phyloP scores from a whole-genome alignment of 768 basidiomycete species.

The Tephrocybe rancida region DNA sequence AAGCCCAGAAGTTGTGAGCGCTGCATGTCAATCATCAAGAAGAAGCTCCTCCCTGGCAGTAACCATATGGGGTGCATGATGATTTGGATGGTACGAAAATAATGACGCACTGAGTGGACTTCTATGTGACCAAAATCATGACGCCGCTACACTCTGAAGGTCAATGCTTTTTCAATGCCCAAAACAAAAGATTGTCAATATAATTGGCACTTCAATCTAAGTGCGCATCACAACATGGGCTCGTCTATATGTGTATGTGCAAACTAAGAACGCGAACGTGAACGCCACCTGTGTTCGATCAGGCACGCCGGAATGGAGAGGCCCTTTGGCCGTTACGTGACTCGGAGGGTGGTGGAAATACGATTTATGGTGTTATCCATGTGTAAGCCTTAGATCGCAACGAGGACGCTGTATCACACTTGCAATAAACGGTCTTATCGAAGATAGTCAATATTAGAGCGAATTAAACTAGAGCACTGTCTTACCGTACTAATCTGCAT shows the following conservation, averaged over 20 bases:
- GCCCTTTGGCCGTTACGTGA: not conserved
- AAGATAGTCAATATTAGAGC: too few relatives aligned
- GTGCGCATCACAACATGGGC: not conserved
- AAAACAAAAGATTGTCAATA: too few relatives aligned
- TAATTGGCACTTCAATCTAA: not conserved
- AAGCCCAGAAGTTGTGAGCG: constrained; percentile 6
- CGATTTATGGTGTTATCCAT: too few relatives aligned
- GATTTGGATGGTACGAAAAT: not conserved
- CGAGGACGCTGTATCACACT: too few relatives aligned
- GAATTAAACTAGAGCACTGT: too few relatives aligned
- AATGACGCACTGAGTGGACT: not conserved
- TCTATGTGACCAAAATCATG: not conserved
- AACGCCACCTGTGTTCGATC: not conserved
- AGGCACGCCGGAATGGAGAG: not conserved
- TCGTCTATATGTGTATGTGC: too few relatives aligned
- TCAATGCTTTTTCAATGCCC: too few relatives aligned
- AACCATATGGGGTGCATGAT: not conserved
- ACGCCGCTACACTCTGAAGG: too few relatives aligned
- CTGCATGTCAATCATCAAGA: constrained; percentile 6
- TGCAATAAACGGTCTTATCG: too few relatives aligned
- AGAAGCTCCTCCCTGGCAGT: not conserved
- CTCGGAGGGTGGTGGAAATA: not conserved
- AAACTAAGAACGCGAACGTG: too few relatives aligned
- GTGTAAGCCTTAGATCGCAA: too few relatives aligned
- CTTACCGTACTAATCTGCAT: too few relatives aligned